Evolutionary conservation across 768 basidiomycete genomes (phyloP), one percentile per base, ranked within the genome.

Genomic region (Lepiota venenata): DNA sequence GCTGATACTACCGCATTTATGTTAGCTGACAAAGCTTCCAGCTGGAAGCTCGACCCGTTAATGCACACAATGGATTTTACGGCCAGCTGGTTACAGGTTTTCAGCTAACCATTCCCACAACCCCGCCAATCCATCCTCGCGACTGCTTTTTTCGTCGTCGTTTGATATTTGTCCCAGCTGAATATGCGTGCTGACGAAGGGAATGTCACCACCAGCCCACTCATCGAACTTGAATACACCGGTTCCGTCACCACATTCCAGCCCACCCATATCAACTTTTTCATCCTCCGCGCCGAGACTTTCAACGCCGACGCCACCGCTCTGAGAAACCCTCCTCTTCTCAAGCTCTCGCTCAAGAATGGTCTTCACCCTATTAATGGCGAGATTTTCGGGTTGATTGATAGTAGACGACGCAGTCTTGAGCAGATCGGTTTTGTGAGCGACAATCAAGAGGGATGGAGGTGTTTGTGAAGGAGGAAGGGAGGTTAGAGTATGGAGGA

Each of bases 261-360:
- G 67, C 0, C 91, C 90, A 35, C 87, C 88, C 69, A 88, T 69
- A 47, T 88, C 87, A 3, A 80, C 72, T 29, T 72, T 68, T 57
- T 81, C 80, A 6, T 81, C 87, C 52, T 90, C 87, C 9, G 74
- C 85, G 2, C 89, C 91, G 2, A 93, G 69, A 36, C 84, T 82
- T 64, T 91, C 91, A 6, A 93, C 73, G 3, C 80, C 82, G 11
- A 93, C 78, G 10, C 84, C 85, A 10, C 79, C 82, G 7, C 74
- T 75, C 58, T 88, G 84, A 2, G 85, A 80, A 1, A 66, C 71
- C 47, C 85, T 74, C 38, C 91, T 80, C 66, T 89, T 92, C 64
- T 91, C 88, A 4, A 93, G 78, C 63, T 93, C 91, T 43, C 91
- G 84, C 62, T 93, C 91, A 42, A 93, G 81, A 56, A 93, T 80